phyloP scores from a whole-genome alignment of 306 rosid species.

The Carpinus fangiana region DNA sequence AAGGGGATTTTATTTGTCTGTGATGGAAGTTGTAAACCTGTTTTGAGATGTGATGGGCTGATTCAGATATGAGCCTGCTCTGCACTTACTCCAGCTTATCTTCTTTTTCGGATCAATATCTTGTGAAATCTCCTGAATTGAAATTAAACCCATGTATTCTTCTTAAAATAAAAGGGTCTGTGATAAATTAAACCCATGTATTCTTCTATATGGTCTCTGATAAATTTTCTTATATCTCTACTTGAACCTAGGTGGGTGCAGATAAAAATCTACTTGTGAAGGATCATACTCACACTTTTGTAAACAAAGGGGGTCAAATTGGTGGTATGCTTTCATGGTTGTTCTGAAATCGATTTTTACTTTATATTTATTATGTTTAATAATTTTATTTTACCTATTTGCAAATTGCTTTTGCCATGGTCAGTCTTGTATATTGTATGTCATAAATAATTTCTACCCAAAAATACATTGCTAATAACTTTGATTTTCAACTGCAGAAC shows the following conservation, averaged over 20 bases:
- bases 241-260: conserved; percentile 79
- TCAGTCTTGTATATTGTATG: conserved; percentile 16
- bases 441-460: not conserved
- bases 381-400: conserved; percentile 8
- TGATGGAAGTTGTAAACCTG: not conserved
- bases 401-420: conserved; percentile 1
- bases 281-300: conserved; percentile 95
- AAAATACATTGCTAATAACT: conserved; percentile 19
- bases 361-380: not conserved
- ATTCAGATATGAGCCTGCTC: not conserved
- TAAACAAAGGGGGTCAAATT: conserved; percentile 91
- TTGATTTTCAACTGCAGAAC: conserved; percentile 65
- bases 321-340: conserved; percentile 64
- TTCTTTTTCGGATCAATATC: not conserved
- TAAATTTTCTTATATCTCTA: conserved; percentile 21
- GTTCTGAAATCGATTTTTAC: conserved; percentile 16
- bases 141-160: not conserved
- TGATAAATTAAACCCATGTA: not conserved
- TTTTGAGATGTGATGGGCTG: not conserved
- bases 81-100: not conserved
- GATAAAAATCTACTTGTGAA: conserved; percentile 82
- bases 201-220: conserved; percentile 14
- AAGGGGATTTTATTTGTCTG: too few species aligned
- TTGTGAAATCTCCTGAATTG: not conserved
- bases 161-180: not conserved